Evolutionary conservation across 192 early-diverging fungal species (phyloP).

Genomic region (Radiomyces spectabilis): DNA sequence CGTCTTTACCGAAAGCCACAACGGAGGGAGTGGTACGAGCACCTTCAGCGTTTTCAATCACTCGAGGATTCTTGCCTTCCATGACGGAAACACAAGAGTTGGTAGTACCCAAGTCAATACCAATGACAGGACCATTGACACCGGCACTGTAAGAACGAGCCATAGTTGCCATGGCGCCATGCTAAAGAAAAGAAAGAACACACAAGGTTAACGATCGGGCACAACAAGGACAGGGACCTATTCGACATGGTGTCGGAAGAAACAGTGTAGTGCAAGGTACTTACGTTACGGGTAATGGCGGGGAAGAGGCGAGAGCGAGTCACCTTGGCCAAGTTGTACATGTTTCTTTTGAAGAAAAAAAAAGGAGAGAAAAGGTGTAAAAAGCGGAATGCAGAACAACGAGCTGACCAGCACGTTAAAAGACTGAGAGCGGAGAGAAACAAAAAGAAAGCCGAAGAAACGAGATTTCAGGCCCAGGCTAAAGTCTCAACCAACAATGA

Average conservation of each 20-base stretch:
- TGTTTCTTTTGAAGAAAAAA: constrained; percentile 8
- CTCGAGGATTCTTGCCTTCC: constrained; percentile 96
- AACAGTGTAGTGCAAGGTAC: too few species aligned
- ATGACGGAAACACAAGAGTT: constrained; percentile 98
- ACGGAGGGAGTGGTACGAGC: constrained; percentile 95
- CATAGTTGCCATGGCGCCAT: constrained; percentile 6
- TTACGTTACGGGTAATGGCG: constrained; percentile 13
- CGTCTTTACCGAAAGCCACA: constrained; percentile 94
- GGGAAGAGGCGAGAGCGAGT: constrained; percentile 15
- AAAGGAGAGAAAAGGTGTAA: background rate
- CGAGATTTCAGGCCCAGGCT: too few species aligned
- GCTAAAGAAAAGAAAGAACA: constrained; percentile 6
- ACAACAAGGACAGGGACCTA: too few species aligned
- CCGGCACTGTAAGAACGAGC: constrained; percentile 67
- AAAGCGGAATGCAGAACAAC: background rate
- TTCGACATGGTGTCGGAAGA: too few species aligned
- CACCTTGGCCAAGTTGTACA: constrained; percentile 26
- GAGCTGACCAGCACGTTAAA: too few species aligned
- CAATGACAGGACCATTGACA: constrained; percentile 88
- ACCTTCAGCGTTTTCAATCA: constrained; percentile 98
- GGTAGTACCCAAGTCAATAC: constrained; percentile 98
- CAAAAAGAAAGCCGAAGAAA: too few species aligned
- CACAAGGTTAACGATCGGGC: background rate
- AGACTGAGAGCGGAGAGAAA: too few species aligned
- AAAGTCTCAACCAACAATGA: too few species aligned